Conservation (phyloP, 192 early-diverging fungal genomes). For the Umbelopsis vinacea region DNA sequence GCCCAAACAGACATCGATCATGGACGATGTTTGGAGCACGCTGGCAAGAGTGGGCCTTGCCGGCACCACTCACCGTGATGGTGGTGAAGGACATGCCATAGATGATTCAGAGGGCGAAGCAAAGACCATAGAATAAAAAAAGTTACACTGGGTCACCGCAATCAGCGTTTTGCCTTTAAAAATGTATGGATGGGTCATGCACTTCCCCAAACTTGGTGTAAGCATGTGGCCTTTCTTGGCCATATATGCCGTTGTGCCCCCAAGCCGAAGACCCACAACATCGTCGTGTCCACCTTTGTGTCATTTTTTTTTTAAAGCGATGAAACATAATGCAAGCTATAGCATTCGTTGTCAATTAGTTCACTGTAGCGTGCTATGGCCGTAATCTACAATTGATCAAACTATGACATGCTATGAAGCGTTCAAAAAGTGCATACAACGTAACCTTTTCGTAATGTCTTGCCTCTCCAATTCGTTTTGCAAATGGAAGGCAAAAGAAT, state of each 20-base stretch:
- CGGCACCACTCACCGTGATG: constrained; percentile 1
- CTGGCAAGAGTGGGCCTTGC: constrained; percentile 1
- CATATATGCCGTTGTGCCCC: not conserved
- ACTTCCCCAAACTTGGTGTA: not conserved
- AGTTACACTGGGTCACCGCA: not conserved
- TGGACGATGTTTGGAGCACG: not conserved
- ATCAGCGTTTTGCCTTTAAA: not conserved
- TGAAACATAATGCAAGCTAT: no score
- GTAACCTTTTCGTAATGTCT: no score
- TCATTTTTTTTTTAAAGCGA: no score
- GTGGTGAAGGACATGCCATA: constrained; percentile 16
- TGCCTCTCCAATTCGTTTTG: no score
- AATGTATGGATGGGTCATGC: not conserved
- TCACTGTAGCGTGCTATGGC: no score
- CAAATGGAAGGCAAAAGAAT: no score
- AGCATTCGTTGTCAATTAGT: no score
- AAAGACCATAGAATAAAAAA: not conserved
- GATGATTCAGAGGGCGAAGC: not conserved
- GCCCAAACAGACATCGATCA: not conserved
- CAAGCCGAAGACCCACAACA: not conserved
- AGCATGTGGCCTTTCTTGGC: not conserved
- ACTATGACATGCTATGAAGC: no score
- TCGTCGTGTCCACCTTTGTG: no score
- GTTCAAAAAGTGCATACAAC: no score
- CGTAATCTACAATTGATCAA: no score